These are phyloP conservation scores for Suillus placidus DNA, from an alignment of 768 basidiomycete species.

Conservation along the genomic window DNA sequence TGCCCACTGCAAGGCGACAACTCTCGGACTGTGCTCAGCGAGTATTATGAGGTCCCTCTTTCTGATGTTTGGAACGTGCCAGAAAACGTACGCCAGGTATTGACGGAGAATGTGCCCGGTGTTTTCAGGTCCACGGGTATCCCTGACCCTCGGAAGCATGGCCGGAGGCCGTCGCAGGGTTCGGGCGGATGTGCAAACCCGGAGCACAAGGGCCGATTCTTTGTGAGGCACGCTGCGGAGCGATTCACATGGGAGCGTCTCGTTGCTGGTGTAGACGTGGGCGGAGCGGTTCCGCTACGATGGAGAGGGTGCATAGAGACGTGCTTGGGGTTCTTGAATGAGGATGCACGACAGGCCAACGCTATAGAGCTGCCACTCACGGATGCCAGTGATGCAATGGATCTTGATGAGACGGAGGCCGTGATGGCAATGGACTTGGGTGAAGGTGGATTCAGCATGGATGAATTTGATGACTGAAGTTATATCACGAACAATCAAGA, in stretches of 20 bases:
- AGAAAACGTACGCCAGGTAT: constrained; percentile 24
- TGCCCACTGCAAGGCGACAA: constrained; percentile 21
- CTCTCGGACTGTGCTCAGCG: constrained; percentile 21
- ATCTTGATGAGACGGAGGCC: constrained; percentile 19
- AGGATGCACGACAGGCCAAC: background rate
- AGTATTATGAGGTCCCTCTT: constrained; percentile 34
- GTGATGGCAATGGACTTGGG: constrained; percentile 28
- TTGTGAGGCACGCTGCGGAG: constrained; percentile 61
- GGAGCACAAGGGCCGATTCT: constrained; percentile 37
- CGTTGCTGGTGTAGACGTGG: constrained; percentile 54
- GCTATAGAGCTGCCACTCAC: background rate
- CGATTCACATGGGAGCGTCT: constrained; percentile 64
- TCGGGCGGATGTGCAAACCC: constrained; percentile 54
- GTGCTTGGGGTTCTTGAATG: constrained; percentile 63
- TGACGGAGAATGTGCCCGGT: constrained; percentile 32
- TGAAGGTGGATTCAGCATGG: constrained; percentile 20
- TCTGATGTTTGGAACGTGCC: constrained; percentile 32
- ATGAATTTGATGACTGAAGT: constrained; percentile 30
- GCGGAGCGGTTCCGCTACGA: constrained; percentile 56
- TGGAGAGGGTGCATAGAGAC: constrained; percentile 72
- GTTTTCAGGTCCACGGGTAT: constrained; percentile 19
- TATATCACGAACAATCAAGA: background rate
- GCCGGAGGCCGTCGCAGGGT: constrained; percentile 26
- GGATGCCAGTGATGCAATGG: constrained; percentile 4
- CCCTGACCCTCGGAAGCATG: constrained; percentile 20